A percentile compares a stretch with the other conserved stretches of the same genome.
Conservation (phyloP, 768 basidiomycete genomes). For the Trametes punicea region DNA sequence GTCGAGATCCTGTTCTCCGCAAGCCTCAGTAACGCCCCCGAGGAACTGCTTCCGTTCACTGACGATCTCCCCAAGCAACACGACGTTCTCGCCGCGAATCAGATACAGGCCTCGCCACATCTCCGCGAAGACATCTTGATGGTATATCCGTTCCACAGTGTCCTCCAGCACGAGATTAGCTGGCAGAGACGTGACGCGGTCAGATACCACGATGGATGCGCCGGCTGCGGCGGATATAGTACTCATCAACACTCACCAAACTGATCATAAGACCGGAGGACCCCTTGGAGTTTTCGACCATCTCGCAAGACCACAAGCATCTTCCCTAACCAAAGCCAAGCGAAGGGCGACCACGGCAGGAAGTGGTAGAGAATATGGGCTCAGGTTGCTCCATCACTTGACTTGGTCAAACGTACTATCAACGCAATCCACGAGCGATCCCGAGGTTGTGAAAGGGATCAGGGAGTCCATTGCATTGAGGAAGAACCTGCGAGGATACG, state of each 20-base stretch:
- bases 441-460: constrained; percentile 98
- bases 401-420: constrained; percentile 90
- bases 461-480: constrained; percentile 77
- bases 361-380: constrained; percentile 21
- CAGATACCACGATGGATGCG: neutral
- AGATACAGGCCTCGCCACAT: constrained; percentile 86
- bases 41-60: constrained; percentile 32
- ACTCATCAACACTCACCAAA: constrained; percentile 61
- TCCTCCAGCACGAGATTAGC: constrained; percentile 97
- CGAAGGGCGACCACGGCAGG: constrained; percentile 11
- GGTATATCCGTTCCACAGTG: constrained; percentile 92
- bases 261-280: constrained; percentile 96
- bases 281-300: constrained; percentile 94
- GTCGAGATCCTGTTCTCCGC: constrained; percentile 72
- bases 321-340: constrained; percentile 68
- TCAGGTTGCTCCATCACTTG: constrained; percentile 33
- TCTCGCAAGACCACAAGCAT: constrained; percentile 97
- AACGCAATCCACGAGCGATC: constrained; percentile 97
- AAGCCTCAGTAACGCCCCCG: neutral
- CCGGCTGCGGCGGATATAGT: neutral
- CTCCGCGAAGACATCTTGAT: constrained; percentile 85
- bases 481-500: neutral
- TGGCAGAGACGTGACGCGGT: constrained; percentile 31
- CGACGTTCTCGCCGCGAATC: constrained; percentile 98
- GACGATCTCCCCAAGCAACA: constrained; percentile 94